Evolutionary conservation across 805 yeast genomes (phyloP).

Genomic region (Brettanomyces sp.): DNA sequence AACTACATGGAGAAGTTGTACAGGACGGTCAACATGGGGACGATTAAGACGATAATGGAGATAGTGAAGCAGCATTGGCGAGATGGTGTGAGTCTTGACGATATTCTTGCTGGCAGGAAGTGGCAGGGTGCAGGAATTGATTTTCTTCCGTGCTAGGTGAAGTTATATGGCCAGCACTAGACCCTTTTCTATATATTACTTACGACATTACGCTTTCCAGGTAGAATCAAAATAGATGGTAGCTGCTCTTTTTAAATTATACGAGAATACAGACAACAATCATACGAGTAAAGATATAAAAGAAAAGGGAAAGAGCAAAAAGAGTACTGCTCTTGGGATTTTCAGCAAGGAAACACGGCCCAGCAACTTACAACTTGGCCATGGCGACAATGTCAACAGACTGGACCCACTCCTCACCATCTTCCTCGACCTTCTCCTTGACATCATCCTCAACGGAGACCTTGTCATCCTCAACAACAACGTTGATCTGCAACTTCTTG

Average conservation of each 20-base stretch:
- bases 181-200: too few species aligned
- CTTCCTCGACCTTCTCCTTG: constrained; percentile 63
- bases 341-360: not conserved
- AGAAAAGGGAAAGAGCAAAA: too few species aligned
- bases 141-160: constrained; percentile 29
- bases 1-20: constrained; percentile 33
- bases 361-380: constrained; percentile 72
- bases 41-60: constrained; percentile 32
- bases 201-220: too few species aligned
- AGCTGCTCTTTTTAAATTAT: not conserved
- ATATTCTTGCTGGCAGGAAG: constrained; percentile 30
- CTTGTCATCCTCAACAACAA: constrained; percentile 95
- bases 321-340: not conserved
- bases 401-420: constrained; percentile 97
- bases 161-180: too few species aligned
- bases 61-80: constrained; percentile 39
- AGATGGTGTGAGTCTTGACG: constrained; percentile 33
- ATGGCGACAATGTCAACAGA: constrained; percentile 98
- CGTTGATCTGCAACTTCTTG: constrained; percentile 97
- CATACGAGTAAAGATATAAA: too few species aligned
- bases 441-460: constrained; percentile 81
- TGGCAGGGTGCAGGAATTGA: constrained; percentile 46
- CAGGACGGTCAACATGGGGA: constrained; percentile 45
- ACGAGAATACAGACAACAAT: too few species aligned
- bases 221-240: too few species aligned